Evolutionary conservation across 164 flowering plant species (phyloP).

Genomic region (Vitis labrusca): DNA sequence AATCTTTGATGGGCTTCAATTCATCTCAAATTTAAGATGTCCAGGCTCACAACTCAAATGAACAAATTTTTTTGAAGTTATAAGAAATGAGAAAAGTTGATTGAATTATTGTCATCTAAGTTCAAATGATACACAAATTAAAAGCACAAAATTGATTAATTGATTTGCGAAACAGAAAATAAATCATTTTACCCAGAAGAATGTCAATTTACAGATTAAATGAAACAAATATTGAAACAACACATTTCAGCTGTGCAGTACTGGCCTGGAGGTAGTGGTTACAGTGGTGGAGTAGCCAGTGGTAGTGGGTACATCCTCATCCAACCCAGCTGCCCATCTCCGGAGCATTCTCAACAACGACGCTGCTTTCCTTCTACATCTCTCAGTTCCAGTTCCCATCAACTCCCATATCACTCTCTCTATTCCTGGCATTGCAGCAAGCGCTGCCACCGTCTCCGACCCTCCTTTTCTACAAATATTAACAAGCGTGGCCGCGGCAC

Average conservation of each 20-base stretch:
- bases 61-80: too few relatives aligned
- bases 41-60: too few relatives aligned
- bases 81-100: too few relatives aligned
- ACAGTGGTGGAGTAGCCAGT: conserved; percentile 9
- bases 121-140: too few relatives aligned
- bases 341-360: conserved; percentile 57
- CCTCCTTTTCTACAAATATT: conserved; percentile 67
- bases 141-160: too few relatives aligned
- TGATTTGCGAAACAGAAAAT: neutral
- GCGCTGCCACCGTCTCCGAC: conserved; percentile 49
- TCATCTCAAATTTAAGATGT: too few relatives aligned
- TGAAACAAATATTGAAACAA: neutral
- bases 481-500: conserved; percentile 69
- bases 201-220: conserved; percentile 3
- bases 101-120: too few relatives aligned
- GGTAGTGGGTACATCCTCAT: conserved; percentile 9
- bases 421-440: conserved; percentile 53
- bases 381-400: conserved; percentile 61
- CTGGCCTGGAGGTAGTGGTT: conserved; percentile 1
- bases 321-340: conserved; percentile 67
- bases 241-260: conserved; percentile 3
- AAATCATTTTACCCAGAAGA: neutral
- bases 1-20: too few relatives aligned
- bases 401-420: conserved; percentile 73
- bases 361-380: conserved; percentile 61